phyloP scores from a whole-genome alignment of 768 basidiomycete genomes.

The Pisolithus tinctorius region DNA sequence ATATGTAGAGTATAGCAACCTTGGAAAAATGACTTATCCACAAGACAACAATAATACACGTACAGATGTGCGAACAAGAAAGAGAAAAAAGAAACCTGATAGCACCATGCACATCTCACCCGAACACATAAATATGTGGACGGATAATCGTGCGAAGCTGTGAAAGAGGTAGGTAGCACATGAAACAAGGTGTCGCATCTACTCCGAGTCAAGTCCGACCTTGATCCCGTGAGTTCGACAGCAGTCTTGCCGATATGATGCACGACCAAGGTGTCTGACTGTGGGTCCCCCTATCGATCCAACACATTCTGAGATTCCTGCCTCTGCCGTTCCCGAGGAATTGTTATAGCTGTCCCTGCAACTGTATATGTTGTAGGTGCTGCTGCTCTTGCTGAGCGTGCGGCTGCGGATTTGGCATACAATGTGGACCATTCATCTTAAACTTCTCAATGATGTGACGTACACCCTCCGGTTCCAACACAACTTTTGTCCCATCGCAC shows the following conservation, averaged over 20 bases:
- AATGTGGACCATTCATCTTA: constrained; percentile 18
- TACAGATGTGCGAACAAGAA: neutral
- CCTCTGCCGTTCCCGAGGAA: neutral
- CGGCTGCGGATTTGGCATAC: constrained; percentile 3
- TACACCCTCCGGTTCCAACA: constrained; percentile 50
- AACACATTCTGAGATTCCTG: neutral
- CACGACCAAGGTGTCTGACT: neutral
- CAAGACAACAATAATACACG: neutral
- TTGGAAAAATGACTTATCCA: neutral
- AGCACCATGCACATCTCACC: neutral
- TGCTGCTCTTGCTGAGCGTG: constrained; percentile 5
- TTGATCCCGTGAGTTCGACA: no score
- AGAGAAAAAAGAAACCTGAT: neutral
- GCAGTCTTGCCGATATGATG: neutral
- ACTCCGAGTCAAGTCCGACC: no score
- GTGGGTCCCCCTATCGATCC: neutral
- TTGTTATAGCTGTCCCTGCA: neutral
- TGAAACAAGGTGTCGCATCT: no score
- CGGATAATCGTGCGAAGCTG: no score
- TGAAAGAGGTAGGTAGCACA: no score
- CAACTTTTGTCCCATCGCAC: constrained; percentile 81
- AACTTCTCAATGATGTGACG: constrained; percentile 38
- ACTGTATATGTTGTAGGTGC: neutral
- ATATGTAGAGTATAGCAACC: neutral
- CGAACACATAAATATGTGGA: neutral